Evolutionary conservation across 306 rosid species (phyloP), one percentile per base, ranked within the genome.

Genomic region (Prunus fruticosa): DNA sequence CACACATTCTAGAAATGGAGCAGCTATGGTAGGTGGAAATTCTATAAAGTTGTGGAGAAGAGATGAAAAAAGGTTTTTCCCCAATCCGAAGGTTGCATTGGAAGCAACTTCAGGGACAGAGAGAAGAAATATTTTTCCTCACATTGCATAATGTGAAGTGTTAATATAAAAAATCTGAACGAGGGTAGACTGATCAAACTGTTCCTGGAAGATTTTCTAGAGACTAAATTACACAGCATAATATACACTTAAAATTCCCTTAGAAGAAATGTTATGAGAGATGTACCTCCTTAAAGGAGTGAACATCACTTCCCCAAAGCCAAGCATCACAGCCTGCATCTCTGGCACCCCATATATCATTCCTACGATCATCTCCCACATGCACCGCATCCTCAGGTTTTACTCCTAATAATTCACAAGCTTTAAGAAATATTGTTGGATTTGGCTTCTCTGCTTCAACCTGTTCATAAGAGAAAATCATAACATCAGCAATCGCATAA

Each of bases 231-330:
- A 15, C 11, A 19, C 13, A 27, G 47, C 18, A 47, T 19, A 41
- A 58, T 3, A 60, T 51, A 64, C 46, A 3, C 53, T 50, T 32
- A 62, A 30, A 63, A 45, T 67, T 62, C 30, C 11, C 73, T 67
- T 18, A n/a, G 53, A 22, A 54, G 62, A 82, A 78, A 72, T n/a
- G 49, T 66, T 38, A 73, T 28, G 6, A 72, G 71, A 34, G 57
- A 51, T 63, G 56, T 87, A 95, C 98, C 98, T 95, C 96, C 78
- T 77, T 87, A 71, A 95, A 95, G 82, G 98, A 90, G 85, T 88
- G 84, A 80, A 95, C 97, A 83, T 95, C 98, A 73, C 91, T 92
- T 80, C 98, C 98, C 97, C 98, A 95, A 80, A 95, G 98, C 97
- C 89, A 92, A 74, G 96, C 98, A 84, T 95, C 98, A 78, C 98